These are phyloP conservation scores for Kregervanrija pseudodelftensis DNA, from an alignment of 805 yeast species.

Conservation along the genomic window DNA sequence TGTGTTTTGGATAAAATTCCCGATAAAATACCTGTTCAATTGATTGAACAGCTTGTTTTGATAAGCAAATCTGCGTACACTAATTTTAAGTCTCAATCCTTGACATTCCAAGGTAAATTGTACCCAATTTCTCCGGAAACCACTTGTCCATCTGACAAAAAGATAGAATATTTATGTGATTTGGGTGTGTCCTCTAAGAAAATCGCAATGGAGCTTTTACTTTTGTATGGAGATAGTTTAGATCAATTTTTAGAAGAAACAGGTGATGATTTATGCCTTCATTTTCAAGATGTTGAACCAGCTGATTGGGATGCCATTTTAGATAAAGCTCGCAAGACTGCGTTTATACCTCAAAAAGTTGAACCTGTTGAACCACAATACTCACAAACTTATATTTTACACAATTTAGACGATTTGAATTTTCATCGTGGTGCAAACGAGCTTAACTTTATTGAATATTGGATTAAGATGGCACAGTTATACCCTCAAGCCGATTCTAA, in stretches of 20 bases:
- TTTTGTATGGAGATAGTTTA: slow-evolving; percentile 17
- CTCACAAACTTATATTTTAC: slow-evolving; percentile 18
- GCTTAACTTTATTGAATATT: slow-evolving; percentile 32
- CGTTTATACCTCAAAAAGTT: slow-evolving; percentile 19
- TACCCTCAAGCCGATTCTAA: slow-evolving; percentile 29
- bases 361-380: slow-evolving; percentile 33
- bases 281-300: slow-evolving; percentile 23
- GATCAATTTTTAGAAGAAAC: slow-evolving; percentile 10
- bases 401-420: slow-evolving; percentile 35
- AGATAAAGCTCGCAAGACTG: slow-evolving; percentile 11
- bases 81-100: slow-evolving; percentile 28
- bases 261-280: slow-evolving; percentile 18
- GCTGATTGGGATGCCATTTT: slow-evolving; percentile 16
- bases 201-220: slow-evolving; percentile 22
- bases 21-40: slow-evolving; percentile 27
- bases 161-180: slow-evolving; percentile 25
- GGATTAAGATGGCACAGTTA: slow-evolving; percentile 36
- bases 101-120: slow-evolving; percentile 29
- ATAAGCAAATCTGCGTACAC: slow-evolving; percentile 37
- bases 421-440: slow-evolving; percentile 31
- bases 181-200: slow-evolving; percentile 27
- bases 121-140: slow-evolving; percentile 32
- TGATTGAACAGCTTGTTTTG: slow-evolving; percentile 39
- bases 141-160: slow-evolving; percentile 34
- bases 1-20: slow-evolving; percentile 14